phyloP scores from a whole-genome alignment of 768 basidiomycete genomes.

The Lactarius trivialis region DNA sequence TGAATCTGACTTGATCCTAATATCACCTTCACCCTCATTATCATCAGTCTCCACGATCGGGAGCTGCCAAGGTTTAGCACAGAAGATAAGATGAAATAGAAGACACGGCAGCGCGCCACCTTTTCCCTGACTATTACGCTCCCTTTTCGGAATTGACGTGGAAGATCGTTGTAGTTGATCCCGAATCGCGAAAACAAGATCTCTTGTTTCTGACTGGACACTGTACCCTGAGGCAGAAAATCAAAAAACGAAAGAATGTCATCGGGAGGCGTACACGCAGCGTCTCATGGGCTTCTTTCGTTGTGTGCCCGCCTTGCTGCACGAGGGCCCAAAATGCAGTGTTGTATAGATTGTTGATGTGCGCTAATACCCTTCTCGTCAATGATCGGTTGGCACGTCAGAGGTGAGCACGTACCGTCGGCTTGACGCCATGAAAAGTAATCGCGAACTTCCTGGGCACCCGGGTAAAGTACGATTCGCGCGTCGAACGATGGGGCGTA shows the following conservation, averaged over 20 bases:
- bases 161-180: slow-evolving; percentile 81
- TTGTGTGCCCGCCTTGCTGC: slow-evolving; percentile 69
- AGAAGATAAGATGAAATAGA: background rate
- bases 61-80: background rate
- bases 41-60: background rate
- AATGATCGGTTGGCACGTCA: background rate
- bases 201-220: slow-evolving; percentile 87
- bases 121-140: slow-evolving; percentile 70
- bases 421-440: slow-evolving; percentile 97
- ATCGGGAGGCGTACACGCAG: slow-evolving; percentile 48
- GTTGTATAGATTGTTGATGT: slow-evolving; percentile 97
- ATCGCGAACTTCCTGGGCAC: slow-evolving; percentile 64
- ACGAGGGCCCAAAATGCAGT: slow-evolving; percentile 94
- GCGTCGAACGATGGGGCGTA: slow-evolving; percentile 95
- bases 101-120: slow-evolving; percentile 29
- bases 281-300: slow-evolving; percentile 73
- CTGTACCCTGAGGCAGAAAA: slow-evolving; percentile 57
- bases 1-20: background rate
- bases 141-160: slow-evolving; percentile 74
- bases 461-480: slow-evolving; percentile 77
- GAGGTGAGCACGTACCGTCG: slow-evolving; percentile 62
- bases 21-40: background rate
- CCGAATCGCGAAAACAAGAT: slow-evolving; percentile 75
- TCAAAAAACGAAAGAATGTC: background rate
- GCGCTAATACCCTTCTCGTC: slow-evolving; percentile 47